These are phyloP conservation scores for Capsicum pubescens DNA, from an alignment of 257 asterid genomes.

Conservation along the genomic window DNA sequence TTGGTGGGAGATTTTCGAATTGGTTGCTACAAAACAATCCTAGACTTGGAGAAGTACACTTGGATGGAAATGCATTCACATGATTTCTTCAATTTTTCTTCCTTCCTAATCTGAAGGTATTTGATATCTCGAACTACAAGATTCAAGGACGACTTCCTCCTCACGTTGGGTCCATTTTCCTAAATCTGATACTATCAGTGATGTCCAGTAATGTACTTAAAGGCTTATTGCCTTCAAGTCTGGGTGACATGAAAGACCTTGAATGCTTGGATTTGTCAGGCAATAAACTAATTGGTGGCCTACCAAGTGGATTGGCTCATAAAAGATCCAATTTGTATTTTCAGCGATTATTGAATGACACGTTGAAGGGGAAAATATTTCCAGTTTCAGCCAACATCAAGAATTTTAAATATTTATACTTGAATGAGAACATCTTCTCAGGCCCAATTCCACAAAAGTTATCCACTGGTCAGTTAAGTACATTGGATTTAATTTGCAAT, in stretches of 20 bases:
- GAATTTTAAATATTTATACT: conserved; percentile 22
- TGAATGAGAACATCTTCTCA: conserved; percentile 27
- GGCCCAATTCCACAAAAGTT: conserved; percentile 27
- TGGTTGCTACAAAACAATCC: conserved; percentile 27
- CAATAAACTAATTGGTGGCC: conserved; percentile 25
- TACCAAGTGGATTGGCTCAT: conserved; percentile 14
- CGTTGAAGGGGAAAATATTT: background rate
- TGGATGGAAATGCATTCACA: background rate
- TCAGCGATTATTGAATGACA: conserved; percentile 17
- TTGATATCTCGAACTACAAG: conserved; percentile 6
- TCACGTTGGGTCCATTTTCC: background rate
- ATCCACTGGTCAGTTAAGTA: background rate
- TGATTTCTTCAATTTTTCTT: conserved; percentile 1
- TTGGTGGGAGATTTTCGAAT: conserved; percentile 12
- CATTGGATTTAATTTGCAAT: conserved; percentile 20
- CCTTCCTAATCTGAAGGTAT: background rate
- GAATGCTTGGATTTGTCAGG: conserved; percentile 25
- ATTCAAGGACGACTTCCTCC: background rate
- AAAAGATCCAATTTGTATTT: background rate
- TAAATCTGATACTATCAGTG: background rate
- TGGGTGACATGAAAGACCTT: conserved; percentile 14
- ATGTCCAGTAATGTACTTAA: conserved; percentile 18
- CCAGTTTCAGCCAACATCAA: background rate
- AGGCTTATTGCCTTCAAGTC: conserved; percentile 29
- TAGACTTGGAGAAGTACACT: background rate